These are phyloP conservation scores for Cytospora piceae DNA, from an alignment of 2,329 filamentous ascomycete genomes.

Conservation along the genomic window DNA sequence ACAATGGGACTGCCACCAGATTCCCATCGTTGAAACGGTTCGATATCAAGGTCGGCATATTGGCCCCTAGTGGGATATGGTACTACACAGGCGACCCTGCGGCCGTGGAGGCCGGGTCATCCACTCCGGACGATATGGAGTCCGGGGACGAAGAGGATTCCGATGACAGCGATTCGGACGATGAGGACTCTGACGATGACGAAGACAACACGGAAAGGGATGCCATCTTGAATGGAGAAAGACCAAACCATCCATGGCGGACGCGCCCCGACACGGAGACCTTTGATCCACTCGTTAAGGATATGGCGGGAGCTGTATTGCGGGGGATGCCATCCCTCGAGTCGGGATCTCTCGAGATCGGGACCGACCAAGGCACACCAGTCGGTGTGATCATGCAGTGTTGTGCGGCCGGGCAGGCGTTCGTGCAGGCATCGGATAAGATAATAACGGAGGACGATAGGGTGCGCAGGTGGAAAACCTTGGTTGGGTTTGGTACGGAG, in stretches of 20 bases:
- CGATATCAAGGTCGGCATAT: neutral
- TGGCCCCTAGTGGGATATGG: neutral
- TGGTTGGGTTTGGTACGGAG: neutral
- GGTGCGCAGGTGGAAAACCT: neutral
- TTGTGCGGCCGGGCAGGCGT: neutral
- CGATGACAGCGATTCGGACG: neutral
- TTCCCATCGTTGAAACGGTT: neutral
- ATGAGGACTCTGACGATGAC: neutral
- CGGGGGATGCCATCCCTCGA: neutral
- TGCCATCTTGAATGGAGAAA: neutral
- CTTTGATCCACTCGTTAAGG: neutral
- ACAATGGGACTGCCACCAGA: neutral
- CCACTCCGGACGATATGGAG: neutral
- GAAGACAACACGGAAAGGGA: neutral
- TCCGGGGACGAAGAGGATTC: neutral
- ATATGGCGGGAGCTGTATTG: neutral
- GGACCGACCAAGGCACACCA: neutral
- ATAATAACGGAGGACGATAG: neutral
- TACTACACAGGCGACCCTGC: slow-evolving; percentile 2
- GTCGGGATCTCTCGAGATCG: neutral
- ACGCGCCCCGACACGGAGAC: neutral
- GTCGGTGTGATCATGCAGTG: neutral
- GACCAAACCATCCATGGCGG: neutral
- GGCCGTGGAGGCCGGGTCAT: neutral
- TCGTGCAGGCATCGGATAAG: neutral